These are phyloP conservation scores for Cucumis cinereus DNA, from an alignment of 306 rosid genomes.

Conservation along the genomic window DNA sequence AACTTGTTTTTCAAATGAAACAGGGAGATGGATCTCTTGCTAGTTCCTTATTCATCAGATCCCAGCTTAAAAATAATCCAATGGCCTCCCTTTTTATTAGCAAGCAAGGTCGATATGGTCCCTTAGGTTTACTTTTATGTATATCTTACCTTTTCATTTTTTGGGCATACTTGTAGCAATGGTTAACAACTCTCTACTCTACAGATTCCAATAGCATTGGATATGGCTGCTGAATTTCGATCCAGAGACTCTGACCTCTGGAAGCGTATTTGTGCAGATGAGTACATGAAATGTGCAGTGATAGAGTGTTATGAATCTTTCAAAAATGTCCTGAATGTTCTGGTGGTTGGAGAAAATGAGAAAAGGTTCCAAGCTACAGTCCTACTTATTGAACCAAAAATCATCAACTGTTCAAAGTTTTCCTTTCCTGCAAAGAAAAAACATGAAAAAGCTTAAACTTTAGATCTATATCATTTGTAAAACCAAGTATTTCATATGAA, in stretches of 20 bases:
- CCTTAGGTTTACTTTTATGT: conserved; percentile 6
- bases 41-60: conserved; percentile 94
- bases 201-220: conserved; percentile 87
- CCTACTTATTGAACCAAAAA: neutral
- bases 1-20: conserved; percentile 22
- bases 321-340: conserved; percentile 42
- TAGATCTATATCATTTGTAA: conserved; percentile 9
- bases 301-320: conserved; percentile 83
- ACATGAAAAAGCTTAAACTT: neutral
- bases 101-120: conserved; percentile 65
- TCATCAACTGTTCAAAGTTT: neutral
- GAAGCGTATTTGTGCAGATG: conserved; percentile 84
- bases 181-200: conserved; percentile 19
- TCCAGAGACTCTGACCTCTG: conserved; percentile 76
- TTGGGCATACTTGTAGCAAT: conserved; percentile 9
- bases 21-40: conserved; percentile 96
- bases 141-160: conserved; percentile 2
- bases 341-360: conserved; percentile 86
- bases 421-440: neutral
- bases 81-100: conserved; percentile 97
- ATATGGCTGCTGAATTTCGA: conserved; percentile 91
- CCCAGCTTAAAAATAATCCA: conserved; percentile 77
- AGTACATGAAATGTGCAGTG: conserved; percentile 90
- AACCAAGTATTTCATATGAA: neutral
- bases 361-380: conserved; percentile 44